A percentile compares a stretch with the other conserved stretches of the same genome.
phyloP scores from a whole-genome alignment of 331 rosid genomes.

The Pyracantha coccinea region DNA sequence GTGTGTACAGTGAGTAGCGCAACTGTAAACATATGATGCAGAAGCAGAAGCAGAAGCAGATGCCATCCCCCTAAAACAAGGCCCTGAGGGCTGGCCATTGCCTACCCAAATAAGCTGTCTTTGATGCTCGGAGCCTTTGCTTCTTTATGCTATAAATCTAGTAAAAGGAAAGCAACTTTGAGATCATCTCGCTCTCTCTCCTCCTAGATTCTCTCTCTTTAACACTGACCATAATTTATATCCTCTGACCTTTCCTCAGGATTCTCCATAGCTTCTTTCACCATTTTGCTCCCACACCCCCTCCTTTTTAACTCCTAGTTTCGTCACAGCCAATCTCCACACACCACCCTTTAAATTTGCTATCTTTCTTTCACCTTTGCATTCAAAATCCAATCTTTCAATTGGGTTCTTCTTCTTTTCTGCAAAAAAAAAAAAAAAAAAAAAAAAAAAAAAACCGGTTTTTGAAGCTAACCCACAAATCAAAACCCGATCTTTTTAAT shows the following conservation, averaged over 20 bases:
- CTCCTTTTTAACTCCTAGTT: background rate
- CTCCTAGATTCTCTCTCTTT: constrained; percentile 28
- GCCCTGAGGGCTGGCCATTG: background rate
- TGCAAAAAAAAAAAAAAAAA: too few species aligned
- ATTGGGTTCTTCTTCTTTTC: background rate
- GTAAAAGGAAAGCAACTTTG: background rate
- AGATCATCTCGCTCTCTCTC: constrained; percentile 3
- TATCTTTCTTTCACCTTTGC: too few species aligned
- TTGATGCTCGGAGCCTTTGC: constrained; percentile 3
- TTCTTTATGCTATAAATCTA: constrained; percentile 1
- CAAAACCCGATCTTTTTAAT: background rate
- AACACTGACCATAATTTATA: constrained; percentile 24
- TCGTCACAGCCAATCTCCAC: background rate
- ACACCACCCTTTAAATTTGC: background rate
- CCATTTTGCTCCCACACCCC: constrained; percentile 10
- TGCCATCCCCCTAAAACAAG: background rate
- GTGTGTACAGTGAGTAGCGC: background rate
- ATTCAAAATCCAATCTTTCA: background rate
- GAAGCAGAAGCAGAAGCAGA: background rate
- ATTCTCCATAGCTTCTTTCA: constrained; percentile 5
- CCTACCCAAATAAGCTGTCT: background rate
- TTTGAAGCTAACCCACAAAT: background rate
- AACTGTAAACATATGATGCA: background rate
- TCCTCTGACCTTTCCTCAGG: constrained; percentile 4
- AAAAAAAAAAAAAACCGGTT: background rate